Conservation (phyloP, 805 yeast species). For the Yueomyces sp. region DNA sequence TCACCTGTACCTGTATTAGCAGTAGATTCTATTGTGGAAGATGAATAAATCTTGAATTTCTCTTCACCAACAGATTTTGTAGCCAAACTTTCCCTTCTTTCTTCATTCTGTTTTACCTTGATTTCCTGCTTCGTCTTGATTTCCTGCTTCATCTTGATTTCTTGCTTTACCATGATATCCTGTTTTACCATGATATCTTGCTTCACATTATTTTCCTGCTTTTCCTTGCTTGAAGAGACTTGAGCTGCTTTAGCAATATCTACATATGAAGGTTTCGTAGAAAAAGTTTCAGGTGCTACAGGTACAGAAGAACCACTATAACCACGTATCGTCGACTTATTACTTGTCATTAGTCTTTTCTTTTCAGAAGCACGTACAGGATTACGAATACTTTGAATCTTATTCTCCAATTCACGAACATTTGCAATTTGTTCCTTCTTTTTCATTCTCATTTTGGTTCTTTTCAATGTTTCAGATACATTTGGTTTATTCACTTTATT, state of each 20-base stretch:
- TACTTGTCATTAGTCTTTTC: not conserved
- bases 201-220: not conserved
- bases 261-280: constrained; percentile 10
- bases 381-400: constrained; percentile 1
- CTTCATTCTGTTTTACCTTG: not conserved
- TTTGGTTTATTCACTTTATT: not conserved
- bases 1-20: no score
- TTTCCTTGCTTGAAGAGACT: constrained; percentile 6
- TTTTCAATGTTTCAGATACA: not conserved
- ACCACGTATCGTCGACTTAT: constrained; percentile 6
- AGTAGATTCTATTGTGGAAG: no score
- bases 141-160: not conserved
- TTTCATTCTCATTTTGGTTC: not conserved
- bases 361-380: no score
- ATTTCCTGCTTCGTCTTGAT: not conserved
- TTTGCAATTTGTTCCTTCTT: constrained; percentile 1
- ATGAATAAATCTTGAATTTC: no score
- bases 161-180: not conserved
- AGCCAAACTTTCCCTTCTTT: no score
- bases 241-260: no score
- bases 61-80: no score
- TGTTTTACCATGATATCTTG: not conserved
- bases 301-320: constrained; percentile 25
- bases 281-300: constrained; percentile 16
- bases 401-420: constrained; percentile 9